Base-by-base conservation (phyloP, 768 basidiomycete genomes). In the Lentinula edodes region DNA sequence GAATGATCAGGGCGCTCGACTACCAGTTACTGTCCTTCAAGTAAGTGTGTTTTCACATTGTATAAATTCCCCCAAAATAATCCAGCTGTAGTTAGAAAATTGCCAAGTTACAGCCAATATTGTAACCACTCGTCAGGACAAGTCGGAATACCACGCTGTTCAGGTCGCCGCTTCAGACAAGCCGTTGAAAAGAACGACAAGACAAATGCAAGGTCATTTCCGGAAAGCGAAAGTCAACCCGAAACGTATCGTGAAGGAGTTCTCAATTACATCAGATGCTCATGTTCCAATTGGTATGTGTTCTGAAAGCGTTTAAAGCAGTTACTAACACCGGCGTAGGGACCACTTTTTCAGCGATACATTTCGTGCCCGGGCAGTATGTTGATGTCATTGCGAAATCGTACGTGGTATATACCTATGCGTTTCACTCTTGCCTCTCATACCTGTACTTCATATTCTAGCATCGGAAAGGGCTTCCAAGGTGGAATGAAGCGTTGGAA, bases 401-500 rank as follows among this genome's bases (percentile, higher is more conserved):
- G 96, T 98, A 69, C 66, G 92, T 83, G 46, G 41, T 43, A 16
- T 35, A 60, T 38, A 28, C 9, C 52, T 1, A 13, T 62, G 5
- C 28, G 1, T 5, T 28, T 28, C 28, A 12, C 3, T 18, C 38
- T 46, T 18, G 34, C 51, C 23, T 48, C 55, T 38, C 54, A 20
- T 60, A 39, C 20, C 52, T 28, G 16, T 45, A 23, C 20, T 36
- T 28, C 2, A 28, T 28, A 28, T 28, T 63, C 20, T 51, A 99
- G 95, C 3, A 91, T 96, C 61, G 97, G 97, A 23, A 98, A 98
- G 75, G 97, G 97, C 7, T 98, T 95, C 74, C 91, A 93, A 65
- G 97, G 97, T 68, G 87, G 83, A 34, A 99, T 99, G 97, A 99
- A 98, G 72, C 82, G 93, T 52, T 95, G 93, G 87, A 88, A 89